Evolutionary conservation across 805 yeast species (phyloP).

Genomic region (Danielozyma ontarioensis): DNA sequence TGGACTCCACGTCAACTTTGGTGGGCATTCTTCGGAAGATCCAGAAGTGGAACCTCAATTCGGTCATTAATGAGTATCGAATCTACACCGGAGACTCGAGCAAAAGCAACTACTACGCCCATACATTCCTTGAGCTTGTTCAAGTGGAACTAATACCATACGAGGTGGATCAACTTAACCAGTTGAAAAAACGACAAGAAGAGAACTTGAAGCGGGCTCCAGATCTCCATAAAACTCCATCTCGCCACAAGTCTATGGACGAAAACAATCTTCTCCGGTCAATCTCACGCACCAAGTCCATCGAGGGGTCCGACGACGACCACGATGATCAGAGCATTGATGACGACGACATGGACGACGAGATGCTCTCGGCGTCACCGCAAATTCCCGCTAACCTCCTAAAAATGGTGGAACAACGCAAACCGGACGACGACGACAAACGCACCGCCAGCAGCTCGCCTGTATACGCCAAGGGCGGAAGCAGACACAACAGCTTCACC

Average conservation of each 20-base stretch:
- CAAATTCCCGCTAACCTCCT: conserved; percentile 62
- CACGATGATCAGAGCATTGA: conserved; percentile 24
- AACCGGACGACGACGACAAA: conserved; percentile 28
- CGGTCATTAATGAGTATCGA: conserved; percentile 81
- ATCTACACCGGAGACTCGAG: conserved; percentile 59
- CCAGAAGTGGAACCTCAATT: conserved; percentile 85
- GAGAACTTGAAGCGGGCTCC: conserved; percentile 2
- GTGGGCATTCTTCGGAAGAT: conserved; percentile 77
- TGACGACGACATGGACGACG: conserved; percentile 41
- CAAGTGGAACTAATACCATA: conserved; percentile 47
- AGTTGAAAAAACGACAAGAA: conserved; percentile 13
- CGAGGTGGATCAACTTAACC: conserved; percentile 28
- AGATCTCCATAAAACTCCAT: conserved; percentile 1
- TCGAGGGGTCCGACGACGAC: conserved; percentile 16
- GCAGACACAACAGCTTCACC: conserved; percentile 19
- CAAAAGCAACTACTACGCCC: conserved; percentile 73
- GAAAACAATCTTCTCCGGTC: not conserved
- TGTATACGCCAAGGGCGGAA: conserved; percentile 10
- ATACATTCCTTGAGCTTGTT: conserved; percentile 73
- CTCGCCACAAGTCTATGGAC: conserved; percentile 2
- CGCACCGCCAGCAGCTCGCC: conserved; percentile 30
- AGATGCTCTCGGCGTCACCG: conserved; percentile 55
- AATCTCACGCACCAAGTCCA: not conserved
- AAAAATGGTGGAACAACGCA: conserved; percentile 47
- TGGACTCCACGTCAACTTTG: conserved; percentile 76